phyloP scores from a whole-genome alignment of 148 eudicot species.

The Amaranthus hypochondriacus region DNA sequence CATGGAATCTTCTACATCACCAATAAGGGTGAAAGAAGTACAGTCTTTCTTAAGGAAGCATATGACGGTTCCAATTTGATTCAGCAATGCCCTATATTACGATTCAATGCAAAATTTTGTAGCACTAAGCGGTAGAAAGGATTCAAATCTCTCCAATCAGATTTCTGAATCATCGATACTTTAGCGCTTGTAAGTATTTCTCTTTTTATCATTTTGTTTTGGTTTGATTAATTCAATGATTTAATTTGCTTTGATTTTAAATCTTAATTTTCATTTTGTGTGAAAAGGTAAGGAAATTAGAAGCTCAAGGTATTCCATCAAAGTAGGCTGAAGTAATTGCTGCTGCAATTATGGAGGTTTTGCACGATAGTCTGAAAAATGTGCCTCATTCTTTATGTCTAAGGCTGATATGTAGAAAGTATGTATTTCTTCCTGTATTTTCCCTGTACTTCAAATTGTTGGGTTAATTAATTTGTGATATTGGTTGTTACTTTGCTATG shows the following conservation, averaged over 20 bases:
- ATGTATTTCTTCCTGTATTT: slow-evolving; percentile 4
- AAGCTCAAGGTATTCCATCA: slow-evolving; percentile 65
- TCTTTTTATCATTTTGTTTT: neutral
- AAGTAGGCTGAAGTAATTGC: slow-evolving; percentile 82
- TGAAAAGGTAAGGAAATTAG: slow-evolving; percentile 61
- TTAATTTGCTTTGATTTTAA: neutral
- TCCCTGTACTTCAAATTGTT: too few species aligned
- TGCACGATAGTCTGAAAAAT: slow-evolving; percentile 69
- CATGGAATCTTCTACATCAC: slow-evolving; percentile 90
- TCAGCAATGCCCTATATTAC: slow-evolving; percentile 65
- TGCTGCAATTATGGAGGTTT: slow-evolving; percentile 49
- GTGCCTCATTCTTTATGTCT: slow-evolving; percentile 56
- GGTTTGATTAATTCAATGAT: neutral
- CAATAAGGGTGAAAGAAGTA: slow-evolving; percentile 76
- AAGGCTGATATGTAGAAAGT: slow-evolving; percentile 70
- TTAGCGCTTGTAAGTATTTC: slow-evolving; percentile 60
- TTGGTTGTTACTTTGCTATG: neutral
- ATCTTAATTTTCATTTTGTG: neutral
- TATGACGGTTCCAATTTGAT: slow-evolving; percentile 72
- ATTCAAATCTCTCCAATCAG: slow-evolving; percentile 21
- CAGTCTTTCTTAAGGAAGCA: slow-evolving; percentile 84
- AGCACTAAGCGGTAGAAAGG: slow-evolving; percentile 66
- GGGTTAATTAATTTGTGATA: neutral
- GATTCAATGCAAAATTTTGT: slow-evolving; percentile 70
- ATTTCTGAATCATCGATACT: slow-evolving; percentile 50